Evolutionary conservation across 2,329 filamentous ascomycete species (phyloP).

Genomic region (Leptographium galeiforme): DNA sequence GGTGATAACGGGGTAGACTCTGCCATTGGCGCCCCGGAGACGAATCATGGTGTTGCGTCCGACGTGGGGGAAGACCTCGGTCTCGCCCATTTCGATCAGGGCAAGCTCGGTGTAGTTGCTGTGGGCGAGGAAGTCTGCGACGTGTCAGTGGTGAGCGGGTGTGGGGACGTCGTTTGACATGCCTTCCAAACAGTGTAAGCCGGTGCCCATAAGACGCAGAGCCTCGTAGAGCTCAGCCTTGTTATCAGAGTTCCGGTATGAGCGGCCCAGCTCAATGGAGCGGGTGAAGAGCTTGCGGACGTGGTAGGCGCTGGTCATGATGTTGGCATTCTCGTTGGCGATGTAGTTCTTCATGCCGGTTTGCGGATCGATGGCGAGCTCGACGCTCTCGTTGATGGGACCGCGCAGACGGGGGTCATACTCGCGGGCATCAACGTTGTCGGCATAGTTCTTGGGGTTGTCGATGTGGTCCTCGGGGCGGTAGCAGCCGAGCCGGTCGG

Average conservation of each 20-base stretch:
- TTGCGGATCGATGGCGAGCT: slow-evolving; percentile 63
- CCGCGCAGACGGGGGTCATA: slow-evolving; percentile 73
- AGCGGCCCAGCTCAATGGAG: slow-evolving; percentile 68
- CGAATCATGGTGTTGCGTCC: slow-evolving; percentile 59
- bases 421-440: slow-evolving; percentile 71
- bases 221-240: slow-evolving; percentile 78
- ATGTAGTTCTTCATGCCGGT: slow-evolving; percentile 90
- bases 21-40: slow-evolving; percentile 48
- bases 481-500: slow-evolving; percentile 67
- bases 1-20: slow-evolving; percentile 73
- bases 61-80: slow-evolving; percentile 73
- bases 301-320: slow-evolving; percentile 70
- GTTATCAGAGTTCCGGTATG: slow-evolving; percentile 51
- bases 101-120: slow-evolving; percentile 87
- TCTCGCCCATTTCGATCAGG: slow-evolving; percentile 74
- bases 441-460: slow-evolving; percentile 69
- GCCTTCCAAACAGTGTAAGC: slow-evolving; percentile 77
- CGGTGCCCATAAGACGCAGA: slow-evolving; percentile 74
- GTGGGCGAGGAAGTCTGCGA: slow-evolving; percentile 71
- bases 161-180: neutral
- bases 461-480: slow-evolving; percentile 76
- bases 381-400: slow-evolving; percentile 63
- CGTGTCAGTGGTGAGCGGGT: neutral
- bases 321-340: slow-evolving; percentile 64
- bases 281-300: slow-evolving; percentile 59